A percentile compares a stretch with the other conserved stretches of the same genome.
Evolutionary conservation across 495 filamentous ascomycete genomes (phyloP).

Genomic region (Cetradonia linearis): DNA sequence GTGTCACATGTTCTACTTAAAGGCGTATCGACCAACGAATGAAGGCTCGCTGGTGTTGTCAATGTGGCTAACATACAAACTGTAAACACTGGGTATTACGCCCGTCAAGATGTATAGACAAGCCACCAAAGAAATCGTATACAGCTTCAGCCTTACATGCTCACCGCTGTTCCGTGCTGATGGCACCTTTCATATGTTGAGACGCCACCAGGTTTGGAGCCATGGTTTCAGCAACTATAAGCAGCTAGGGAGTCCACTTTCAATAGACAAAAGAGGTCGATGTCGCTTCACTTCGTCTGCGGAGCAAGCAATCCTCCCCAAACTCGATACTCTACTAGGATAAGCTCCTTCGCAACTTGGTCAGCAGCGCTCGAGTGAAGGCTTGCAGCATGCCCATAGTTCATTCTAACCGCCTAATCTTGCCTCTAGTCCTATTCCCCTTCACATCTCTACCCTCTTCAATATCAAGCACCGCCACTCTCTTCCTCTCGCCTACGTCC

Average conservation of each 20-base stretch:
- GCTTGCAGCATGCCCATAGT: not conserved
- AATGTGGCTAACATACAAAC: no score
- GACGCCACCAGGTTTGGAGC: not conserved
- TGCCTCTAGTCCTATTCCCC: slow-evolving; percentile 58
- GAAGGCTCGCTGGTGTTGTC: no score
- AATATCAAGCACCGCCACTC: slow-evolving; percentile 77
- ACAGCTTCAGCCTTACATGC: no score
- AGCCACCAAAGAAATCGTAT: no score
- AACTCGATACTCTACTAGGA: not conserved
- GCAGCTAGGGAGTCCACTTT: no score
- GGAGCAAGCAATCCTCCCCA: not conserved
- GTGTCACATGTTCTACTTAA: no score
- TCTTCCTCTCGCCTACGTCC: slow-evolving; percentile 81
- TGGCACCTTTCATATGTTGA: no score
- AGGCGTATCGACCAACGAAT: no score
- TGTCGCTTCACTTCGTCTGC: not conserved
- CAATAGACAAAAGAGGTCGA: not conserved
- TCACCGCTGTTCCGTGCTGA: no score
- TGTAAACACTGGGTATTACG: no score
- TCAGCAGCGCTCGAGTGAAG: not conserved
- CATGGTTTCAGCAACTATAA: not conserved
- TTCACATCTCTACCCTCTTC: slow-evolving; percentile 83
- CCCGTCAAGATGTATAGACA: no score
- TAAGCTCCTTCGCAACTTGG: not conserved
- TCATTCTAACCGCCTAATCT: slow-evolving; percentile 38